Base-by-base conservation (phyloP, 768 basidiomycete genomes). In the Amanita pseudoporphyria region DNA sequence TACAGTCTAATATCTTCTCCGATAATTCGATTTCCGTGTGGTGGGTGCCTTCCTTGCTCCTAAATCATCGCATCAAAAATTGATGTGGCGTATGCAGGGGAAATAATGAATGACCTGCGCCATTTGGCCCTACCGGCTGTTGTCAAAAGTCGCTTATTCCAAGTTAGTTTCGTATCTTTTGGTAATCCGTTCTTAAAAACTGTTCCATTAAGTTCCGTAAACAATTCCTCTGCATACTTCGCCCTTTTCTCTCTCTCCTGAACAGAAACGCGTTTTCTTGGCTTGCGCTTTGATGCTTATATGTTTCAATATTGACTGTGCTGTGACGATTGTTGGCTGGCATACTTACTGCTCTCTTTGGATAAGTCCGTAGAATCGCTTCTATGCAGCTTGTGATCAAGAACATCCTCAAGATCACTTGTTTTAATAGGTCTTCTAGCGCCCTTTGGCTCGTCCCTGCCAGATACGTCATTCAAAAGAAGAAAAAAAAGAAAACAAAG, bases 1-100 rank as follows among this genome's bases (percentile, higher is more conserved):
- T 77, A 44, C 74, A 77, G 54, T 87, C 87, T 52, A 92, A 62
- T 24, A 94, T 81, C 61, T 93, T 94, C 40, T 76, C 74, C 4
- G 88, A 85, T n/a, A 94, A 68, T 57, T 89, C 81, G 49, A 93
- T 90, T 56, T 77, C 74, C 1, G 74, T 74, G 5, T 66, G 74
- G 47, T 80, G 68, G n/a, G 70, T 64, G 7, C 84, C 83, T 9
- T 83, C 73, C 41, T 71, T 69, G 16, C 74, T 76, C 41, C 79
- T 83, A 49, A 28, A 45, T 42, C 36, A 54, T 52, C 24, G 22
- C 24, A 35, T 43, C 28, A 57, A 22, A 47, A 53, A 37, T 16
- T 9, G 1, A 10, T 30, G 13, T 9, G 47, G 42, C 19, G n/a
- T 30, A 16, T 26, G 36, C 45, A 22, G 30, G 22, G 12, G 14